Conservation (phyloP, 352 stramenopile genomes). For the Phytopythium mirpurense region DNA sequence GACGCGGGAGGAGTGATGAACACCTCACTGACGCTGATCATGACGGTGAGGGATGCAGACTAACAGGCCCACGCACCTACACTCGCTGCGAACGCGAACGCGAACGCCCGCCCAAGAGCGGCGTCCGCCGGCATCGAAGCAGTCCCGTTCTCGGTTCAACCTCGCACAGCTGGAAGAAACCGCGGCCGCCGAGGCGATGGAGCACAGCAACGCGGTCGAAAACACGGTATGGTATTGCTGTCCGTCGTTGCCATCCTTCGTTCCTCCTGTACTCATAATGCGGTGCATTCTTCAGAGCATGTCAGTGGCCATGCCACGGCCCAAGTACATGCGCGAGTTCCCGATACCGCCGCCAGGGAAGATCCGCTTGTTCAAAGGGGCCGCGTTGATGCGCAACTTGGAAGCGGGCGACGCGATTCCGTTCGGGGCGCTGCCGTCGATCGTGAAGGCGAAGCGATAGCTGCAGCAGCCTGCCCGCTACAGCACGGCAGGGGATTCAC, state of each 20-base stretch:
- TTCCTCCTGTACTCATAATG: neutral
- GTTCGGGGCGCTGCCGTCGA: constrained; percentile 18
- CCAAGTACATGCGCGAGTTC: constrained; percentile 50
- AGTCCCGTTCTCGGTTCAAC: constrained; percentile 1
- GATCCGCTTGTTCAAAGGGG: constrained; percentile 20
- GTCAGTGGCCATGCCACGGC: constrained; percentile 11
- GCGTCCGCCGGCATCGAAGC: neutral
- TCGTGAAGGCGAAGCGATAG: constrained; percentile 39
- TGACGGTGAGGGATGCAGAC: neutral
- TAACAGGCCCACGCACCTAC: neutral
- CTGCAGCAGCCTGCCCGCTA: neutral
- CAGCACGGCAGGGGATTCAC: neutral
- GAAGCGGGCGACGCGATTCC: constrained; percentile 15
- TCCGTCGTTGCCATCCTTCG: neutral
- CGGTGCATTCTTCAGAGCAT: neutral
- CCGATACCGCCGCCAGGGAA: constrained; percentile 25
- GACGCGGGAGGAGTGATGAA: no score
- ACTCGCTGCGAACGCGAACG: constrained; percentile 3
- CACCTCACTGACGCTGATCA: neutral
- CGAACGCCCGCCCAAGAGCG: constrained; percentile 18
- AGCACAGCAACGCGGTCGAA: neutral
- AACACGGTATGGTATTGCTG: neutral
- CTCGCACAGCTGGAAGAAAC: constrained; percentile 1
- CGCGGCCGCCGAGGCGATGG: neutral
- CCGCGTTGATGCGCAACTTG: constrained; percentile 7